Conservation (phyloP, 495 filamentous ascomycete genomes). For the Lophium mytilinum region DNA sequence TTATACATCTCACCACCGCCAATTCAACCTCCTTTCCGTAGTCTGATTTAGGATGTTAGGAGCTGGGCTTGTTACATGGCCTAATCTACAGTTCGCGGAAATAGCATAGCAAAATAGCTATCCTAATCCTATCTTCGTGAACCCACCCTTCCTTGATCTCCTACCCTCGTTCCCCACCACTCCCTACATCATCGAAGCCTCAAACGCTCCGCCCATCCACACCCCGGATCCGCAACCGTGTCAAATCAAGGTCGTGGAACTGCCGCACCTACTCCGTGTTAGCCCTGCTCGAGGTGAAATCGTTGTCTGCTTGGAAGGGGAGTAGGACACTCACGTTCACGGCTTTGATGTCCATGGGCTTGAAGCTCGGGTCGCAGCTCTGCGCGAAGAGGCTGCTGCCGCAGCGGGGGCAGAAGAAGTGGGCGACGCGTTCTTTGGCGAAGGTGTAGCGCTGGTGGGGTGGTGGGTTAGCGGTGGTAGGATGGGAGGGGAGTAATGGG, state of each 20-base stretch:
- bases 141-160: too few species aligned
- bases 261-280: conserved; percentile 12
- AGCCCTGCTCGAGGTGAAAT: too few species aligned
- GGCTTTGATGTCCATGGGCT: conserved; percentile 26
- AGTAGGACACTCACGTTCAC: conserved; percentile 37
- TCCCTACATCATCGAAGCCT: too few species aligned
- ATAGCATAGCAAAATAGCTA: too few species aligned
- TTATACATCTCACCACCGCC: too few species aligned
- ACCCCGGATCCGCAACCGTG: conserved; percentile 10
- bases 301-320: not conserved
- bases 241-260: conserved; percentile 16
- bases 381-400: conserved; percentile 35
- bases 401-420: conserved; percentile 39
- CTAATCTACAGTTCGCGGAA: too few species aligned
- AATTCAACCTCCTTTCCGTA: too few species aligned
- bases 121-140: too few species aligned
- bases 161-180: too few species aligned
- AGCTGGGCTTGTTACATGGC: too few species aligned
- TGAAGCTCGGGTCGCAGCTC: conserved; percentile 23
- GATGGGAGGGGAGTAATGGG: not conserved
- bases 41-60: too few species aligned
- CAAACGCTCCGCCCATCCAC: conserved; percentile 11
- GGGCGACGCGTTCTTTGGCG: conserved; percentile 30
- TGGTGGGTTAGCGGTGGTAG: not conserved
- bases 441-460: conserved; percentile 33